These are phyloP conservation scores for Fraxinus velutina DNA, from an alignment of 305 asterid genomes.

Conservation along the genomic window DNA sequence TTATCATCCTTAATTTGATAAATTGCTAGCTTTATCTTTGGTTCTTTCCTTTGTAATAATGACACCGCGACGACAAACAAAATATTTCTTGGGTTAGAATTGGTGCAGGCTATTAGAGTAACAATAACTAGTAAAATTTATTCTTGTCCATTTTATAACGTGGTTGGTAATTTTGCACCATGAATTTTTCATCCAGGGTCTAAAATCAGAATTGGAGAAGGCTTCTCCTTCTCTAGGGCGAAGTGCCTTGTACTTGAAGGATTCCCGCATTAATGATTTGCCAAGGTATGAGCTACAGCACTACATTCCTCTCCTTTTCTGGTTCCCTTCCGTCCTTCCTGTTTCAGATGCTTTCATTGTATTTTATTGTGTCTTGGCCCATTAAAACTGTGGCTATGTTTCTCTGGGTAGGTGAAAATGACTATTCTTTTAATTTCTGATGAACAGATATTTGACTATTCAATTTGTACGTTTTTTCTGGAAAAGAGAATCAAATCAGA, in stretches of 20 bases:
- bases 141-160: slow-evolving; percentile 3
- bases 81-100: not conserved
- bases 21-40: slow-evolving; percentile 2
- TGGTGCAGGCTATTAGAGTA: not conserved
- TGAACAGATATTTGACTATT: slow-evolving; percentile 75
- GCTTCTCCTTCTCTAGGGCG: slow-evolving; percentile 94
- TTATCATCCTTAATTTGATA: not conserved
- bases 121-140: not conserved
- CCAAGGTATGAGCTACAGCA: slow-evolving; percentile 61
- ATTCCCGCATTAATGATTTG: slow-evolving; percentile 81
- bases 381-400: not conserved
- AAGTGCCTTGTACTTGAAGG: slow-evolving; percentile 79
- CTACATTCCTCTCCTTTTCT: slow-evolving; percentile 18
- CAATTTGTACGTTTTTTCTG: slow-evolving; percentile 97
- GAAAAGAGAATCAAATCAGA: slow-evolving; percentile 98
- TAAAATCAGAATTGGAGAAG: slow-evolving; percentile 93
- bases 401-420: slow-evolving; percentile 12
- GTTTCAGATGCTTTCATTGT: slow-evolving; percentile 12
- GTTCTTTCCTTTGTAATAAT: not conserved
- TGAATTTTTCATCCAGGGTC: slow-evolving; percentile 52
- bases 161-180: slow-evolving; percentile 16
- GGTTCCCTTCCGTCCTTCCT: slow-evolving; percentile 10
- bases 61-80: not conserved
- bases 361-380: slow-evolving; percentile 5
- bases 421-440: slow-evolving; percentile 27